A percentile compares a stretch with the other conserved stretches of the same genome.
Conservation (phyloP, 1,139 yeast genomes). For the Pichia sp. region DNA sequence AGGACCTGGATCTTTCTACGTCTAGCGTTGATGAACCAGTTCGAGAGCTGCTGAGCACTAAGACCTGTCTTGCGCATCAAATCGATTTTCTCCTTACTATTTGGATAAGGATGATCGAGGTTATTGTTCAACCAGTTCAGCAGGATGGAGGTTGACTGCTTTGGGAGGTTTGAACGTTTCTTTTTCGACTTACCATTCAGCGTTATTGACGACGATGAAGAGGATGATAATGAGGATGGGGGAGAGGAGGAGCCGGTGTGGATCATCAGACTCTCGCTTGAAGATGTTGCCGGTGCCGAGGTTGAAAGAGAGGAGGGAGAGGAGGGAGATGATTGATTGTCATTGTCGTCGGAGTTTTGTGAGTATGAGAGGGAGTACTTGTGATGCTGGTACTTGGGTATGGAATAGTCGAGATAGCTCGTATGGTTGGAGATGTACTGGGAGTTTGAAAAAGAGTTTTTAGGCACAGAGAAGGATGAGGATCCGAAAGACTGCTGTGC, state of each 20-base stretch:
- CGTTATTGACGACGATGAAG: background rate
- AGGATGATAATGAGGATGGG: background rate
- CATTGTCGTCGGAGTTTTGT: background rate
- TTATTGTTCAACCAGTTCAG: conserved; percentile 83
- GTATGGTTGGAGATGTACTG: conserved; percentile 9
- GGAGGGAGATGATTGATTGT: conserved; percentile 1
- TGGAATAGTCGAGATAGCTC: background rate
- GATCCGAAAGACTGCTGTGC: conserved; percentile 20
- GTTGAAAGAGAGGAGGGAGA: conserved; percentile 6
- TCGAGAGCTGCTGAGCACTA: conserved; percentile 84
- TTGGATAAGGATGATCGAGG: conserved; percentile 90
- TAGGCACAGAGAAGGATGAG: conserved; percentile 4
- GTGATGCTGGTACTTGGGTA: conserved; percentile 5
- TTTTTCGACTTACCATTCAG: conserved; percentile 21
- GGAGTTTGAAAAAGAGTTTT: conserved; percentile 14
- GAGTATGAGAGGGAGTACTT: background rate
- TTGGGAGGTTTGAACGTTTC: conserved; percentile 61
- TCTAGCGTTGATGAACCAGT: conserved; percentile 96
- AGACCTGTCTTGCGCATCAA: conserved; percentile 80
- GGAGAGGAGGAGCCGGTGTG: background rate
- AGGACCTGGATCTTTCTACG: conserved; percentile 61
- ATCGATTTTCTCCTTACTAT: conserved; percentile 80
- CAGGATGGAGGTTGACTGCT: conserved; percentile 78
- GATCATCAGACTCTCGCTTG: background rate
- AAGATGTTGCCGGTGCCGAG: background rate